Evolutionary conservation across 2,329 filamentous ascomycete genomes (phyloP).

Genomic region (Anisogramma anomala): DNA sequence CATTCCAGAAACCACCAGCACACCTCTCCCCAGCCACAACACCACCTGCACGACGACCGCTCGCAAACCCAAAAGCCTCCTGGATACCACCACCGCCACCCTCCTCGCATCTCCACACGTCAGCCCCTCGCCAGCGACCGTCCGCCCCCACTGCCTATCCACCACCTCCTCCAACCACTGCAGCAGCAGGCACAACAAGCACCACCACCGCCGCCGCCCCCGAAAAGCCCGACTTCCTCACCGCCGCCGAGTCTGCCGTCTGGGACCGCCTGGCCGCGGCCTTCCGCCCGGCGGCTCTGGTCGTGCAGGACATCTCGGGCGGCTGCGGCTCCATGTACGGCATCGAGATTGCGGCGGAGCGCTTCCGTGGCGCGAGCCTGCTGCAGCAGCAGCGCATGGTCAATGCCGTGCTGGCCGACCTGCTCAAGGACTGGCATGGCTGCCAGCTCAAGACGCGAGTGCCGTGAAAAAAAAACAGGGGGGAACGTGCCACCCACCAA

Average conservation of each 20-base stretch:
- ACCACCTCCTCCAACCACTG: conserved; percentile 4
- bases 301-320: conserved; percentile 70
- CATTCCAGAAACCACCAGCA: not conserved
- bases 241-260: conserved; percentile 46
- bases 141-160: conserved; percentile 19
- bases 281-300: conserved; percentile 39
- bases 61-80: not conserved
- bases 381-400: conserved; percentile 78
- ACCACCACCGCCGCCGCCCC: conserved; percentile 32
- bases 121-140: conserved; percentile 18
- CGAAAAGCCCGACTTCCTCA: conserved; percentile 38
- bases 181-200: conserved; percentile 31
- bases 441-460: conserved; percentile 65
- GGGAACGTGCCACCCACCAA: too few species aligned
- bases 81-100: not conserved
- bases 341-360: conserved; percentile 61
- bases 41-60: too few species aligned
- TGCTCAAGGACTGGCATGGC: conserved; percentile 74
- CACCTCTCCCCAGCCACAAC: not conserved
- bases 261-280: conserved; percentile 41
- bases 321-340: conserved; percentile 84
- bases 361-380: conserved; percentile 58
- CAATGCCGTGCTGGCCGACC: conserved; percentile 59
- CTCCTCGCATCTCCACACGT: conserved; percentile 15
- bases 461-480: conserved; percentile 21